Conservation (phyloP, 176 grass and related monocot genomes). For the Aegilops bicornis region DNA sequence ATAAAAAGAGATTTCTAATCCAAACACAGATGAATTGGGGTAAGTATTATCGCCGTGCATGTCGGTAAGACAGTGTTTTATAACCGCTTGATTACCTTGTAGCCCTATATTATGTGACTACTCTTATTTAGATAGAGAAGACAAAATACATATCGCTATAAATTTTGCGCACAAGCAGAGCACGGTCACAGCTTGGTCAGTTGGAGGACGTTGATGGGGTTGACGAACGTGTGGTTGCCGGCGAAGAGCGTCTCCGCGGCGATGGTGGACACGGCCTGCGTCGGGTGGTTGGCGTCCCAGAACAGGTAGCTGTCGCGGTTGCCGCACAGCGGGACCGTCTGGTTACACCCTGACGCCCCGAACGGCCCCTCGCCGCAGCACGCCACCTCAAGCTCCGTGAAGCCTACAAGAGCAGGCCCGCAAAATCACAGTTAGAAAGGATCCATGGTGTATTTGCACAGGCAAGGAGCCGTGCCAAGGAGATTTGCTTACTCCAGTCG, state of each 20-base stretch:
- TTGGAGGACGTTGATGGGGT: constrained; percentile 44
- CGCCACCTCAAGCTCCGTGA: constrained; percentile 37
- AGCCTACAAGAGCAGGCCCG: background rate
- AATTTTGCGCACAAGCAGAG: background rate
- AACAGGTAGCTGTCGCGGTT: constrained; percentile 42
- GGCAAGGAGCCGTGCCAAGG: background rate
- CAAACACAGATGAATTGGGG: background rate
- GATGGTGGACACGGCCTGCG: constrained; percentile 34
- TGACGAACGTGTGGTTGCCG: constrained; percentile 34
- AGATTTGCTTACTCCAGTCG: constrained; percentile 10
- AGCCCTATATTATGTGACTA: background rate
- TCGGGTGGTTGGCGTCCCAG: constrained; percentile 60
- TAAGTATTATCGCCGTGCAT: background rate
- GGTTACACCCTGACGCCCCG: constrained; percentile 13
- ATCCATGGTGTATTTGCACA: background rate
- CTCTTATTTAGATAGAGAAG: constrained; percentile 10
- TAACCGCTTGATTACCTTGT: background rate
- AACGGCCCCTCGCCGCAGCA: constrained; percentile 49
- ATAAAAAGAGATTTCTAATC: background rate
- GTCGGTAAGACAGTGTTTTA: background rate
- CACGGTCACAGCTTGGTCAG: constrained; percentile 32
- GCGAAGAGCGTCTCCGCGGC: constrained; percentile 44
- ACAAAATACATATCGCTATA: background rate
- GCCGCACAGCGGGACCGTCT: constrained; percentile 27
- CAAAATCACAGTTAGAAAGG: background rate